Evolutionary conservation across 768 basidiomycete genomes (phyloP).

Genomic region (Calocera viscosa): DNA sequence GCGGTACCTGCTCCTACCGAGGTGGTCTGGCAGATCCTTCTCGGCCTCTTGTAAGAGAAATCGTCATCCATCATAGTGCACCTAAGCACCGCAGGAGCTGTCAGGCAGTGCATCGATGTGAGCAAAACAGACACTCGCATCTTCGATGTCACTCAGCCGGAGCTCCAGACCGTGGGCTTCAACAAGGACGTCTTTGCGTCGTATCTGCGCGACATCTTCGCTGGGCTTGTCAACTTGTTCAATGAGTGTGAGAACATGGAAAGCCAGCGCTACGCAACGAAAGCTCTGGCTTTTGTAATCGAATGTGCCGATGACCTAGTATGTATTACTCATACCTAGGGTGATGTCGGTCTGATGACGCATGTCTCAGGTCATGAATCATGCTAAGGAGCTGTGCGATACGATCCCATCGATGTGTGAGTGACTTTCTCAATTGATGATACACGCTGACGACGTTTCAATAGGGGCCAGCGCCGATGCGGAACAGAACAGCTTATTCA

Average conservation of each 20-base stretch:
- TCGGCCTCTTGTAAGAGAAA: conserved; percentile 58
- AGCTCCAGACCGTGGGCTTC: conserved; percentile 48
- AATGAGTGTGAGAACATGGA: conserved; percentile 64
- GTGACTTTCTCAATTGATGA: conserved; percentile 24
- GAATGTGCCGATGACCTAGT: conserved; percentile 35
- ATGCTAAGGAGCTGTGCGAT: conserved; percentile 44
- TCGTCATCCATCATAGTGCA: conserved; percentile 77
- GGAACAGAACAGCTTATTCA: conserved; percentile 49
- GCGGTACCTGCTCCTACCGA: conserved; percentile 47
- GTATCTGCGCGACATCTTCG: conserved; percentile 46
- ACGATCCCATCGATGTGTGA: conserved; percentile 63
- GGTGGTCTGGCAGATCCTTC: conserved; percentile 64
- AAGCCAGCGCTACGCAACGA: conserved; percentile 60
- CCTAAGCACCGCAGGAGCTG: conserved; percentile 65
- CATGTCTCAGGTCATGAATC: conserved; percentile 50
- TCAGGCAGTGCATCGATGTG: conserved; percentile 78
- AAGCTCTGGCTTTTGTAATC: conserved; percentile 56
- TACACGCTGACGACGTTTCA: background rate
- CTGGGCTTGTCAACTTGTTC: conserved; percentile 56
- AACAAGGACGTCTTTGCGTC: conserved; percentile 52
- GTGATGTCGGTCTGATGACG: background rate
- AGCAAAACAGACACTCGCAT: conserved; percentile 24
- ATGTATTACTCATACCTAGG: conserved; percentile 13
- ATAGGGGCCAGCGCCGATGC: conserved; percentile 56
- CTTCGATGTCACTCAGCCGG: background rate